These are phyloP conservation scores for Hsuehochloa calcarea DNA, from an alignment of 176 grass and related monocot species.

Conservation along the genomic window DNA sequence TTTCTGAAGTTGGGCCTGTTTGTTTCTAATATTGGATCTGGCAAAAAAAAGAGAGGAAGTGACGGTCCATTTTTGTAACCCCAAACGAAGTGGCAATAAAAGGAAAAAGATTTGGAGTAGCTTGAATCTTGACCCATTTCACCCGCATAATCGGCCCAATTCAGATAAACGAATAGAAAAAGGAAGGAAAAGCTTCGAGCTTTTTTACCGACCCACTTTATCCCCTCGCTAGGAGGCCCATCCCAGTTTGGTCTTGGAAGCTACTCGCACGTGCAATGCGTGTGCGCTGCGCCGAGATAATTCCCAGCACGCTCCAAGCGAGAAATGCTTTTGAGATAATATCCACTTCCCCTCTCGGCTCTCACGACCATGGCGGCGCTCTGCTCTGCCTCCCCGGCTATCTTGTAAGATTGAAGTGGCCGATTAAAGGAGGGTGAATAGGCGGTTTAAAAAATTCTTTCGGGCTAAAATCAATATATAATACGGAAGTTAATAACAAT, in stretches of 20 bases:
- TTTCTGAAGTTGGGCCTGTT: too few relatives aligned
- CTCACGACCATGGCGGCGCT: conserved; percentile 52
- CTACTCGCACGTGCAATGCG: neutral
- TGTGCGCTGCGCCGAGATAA: conserved; percentile 25
- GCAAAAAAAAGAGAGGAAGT: too few relatives aligned
- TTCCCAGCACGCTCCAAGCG: neutral
- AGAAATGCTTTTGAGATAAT: neutral
- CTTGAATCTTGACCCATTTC: neutral
- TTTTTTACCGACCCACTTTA: neutral
- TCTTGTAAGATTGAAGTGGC: too few relatives aligned
- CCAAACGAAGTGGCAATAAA: too few relatives aligned
- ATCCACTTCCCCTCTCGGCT: conserved; percentile 14
- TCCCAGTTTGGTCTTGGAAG: neutral
- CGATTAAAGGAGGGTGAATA: too few relatives aligned
- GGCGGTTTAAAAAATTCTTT: too few relatives aligned
- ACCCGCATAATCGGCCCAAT: neutral
- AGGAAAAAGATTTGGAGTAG: too few relatives aligned
- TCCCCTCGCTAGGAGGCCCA: neutral
- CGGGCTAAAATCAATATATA: too few relatives aligned
- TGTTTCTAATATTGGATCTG: too few relatives aligned
- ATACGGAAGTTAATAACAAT: too few relatives aligned
- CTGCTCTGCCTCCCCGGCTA: conserved; percentile 44
- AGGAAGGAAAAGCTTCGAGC: neutral
- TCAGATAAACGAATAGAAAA: neutral
- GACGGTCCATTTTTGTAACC: neutral